Conservation (phyloP, 1,284 basidiomycete genomes). For the Malassezia globosa region DNA sequence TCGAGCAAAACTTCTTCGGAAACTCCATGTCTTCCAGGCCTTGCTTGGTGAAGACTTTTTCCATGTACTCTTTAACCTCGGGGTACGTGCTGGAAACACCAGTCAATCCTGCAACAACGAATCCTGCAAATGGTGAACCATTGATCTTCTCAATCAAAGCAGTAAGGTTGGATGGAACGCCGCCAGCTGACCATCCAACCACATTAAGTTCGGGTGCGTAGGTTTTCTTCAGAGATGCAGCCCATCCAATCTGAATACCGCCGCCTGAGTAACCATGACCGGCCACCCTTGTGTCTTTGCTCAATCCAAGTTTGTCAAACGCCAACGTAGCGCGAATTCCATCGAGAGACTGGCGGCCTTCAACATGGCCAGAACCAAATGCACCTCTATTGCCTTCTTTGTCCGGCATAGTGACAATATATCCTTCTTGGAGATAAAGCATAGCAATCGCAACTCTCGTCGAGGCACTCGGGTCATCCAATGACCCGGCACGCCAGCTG, state of each 20-base stretch:
- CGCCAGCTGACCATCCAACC: conserved; percentile 28
- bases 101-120: conserved; percentile 25
- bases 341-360: conserved; percentile 30
- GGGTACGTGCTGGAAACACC: conserved; percentile 22
- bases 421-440: conserved; percentile 21
- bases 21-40: conserved; percentile 15
- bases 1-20: conserved; percentile 19
- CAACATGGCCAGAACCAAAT: conserved; percentile 28
- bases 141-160: neutral
- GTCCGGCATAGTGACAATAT: conserved; percentile 29
- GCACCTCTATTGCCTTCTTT: conserved; percentile 29
- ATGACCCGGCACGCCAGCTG: conserved; percentile 5
- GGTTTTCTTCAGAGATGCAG: conserved; percentile 18
- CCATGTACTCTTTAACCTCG: conserved; percentile 18
- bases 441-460: neutral
- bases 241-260: conserved; percentile 34
- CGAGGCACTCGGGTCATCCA: neutral
- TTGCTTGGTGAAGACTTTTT: conserved; percentile 15
- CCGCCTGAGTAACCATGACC: conserved; percentile 40
- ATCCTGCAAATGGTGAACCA: conserved; percentile 19
- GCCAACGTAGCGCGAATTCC: conserved; percentile 24
- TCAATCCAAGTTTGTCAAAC: conserved; percentile 21
- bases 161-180: conserved; percentile 24
- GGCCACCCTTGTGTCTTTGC: conserved; percentile 19
- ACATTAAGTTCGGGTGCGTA: conserved; percentile 29